Evolutionary conservation across 257 asterid genomes (phyloP), one percentile per base, ranked within the genome.

Genomic region (Solanum tarapatanum): DNA sequence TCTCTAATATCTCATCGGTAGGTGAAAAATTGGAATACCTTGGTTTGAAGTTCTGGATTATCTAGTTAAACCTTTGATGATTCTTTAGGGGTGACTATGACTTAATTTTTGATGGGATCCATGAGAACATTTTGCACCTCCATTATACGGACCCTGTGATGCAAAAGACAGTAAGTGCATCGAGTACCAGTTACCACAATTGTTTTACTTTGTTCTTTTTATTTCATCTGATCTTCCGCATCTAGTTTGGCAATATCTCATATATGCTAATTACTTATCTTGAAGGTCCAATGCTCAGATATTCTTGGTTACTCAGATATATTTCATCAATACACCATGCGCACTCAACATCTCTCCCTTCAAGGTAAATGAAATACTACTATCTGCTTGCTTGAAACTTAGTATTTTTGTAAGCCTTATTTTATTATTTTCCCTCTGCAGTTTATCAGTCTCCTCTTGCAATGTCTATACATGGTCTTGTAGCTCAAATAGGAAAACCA

Each of bases 391-490:
- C 87, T 39, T 62, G 75, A 62, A 85, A 37, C 21, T 82, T 30
- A 19, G 3, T 17, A 30, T 30, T 5, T 68, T 80, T 87, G 58
- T 85, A 87, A 77, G 87, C 87, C 74, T 79, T 83, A 64, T 26
- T 73, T 87, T 82, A 87, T 86, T 62, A 14, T 86, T 41, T 88
- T 84, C n/a, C 80, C 86, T 87, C 89, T 90, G 85, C 95, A 97
- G 99, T 88, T 87, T 97, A 97, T 94, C 99, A 93, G 92, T 97
- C 99, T 79, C 94, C 97, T 79, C 86, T 93, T 90, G 97, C 96
- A 77, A 89, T 97, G 79, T 60, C 92, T 84, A 92, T 97, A 88
- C 99, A 91, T 86, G 88, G 94, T 86, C 89, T 92, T 89, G 87
- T 95, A 84, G 97, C 98, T 90, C 99, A 94, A 90, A 93, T 93